Percentiles rank a stretch among this genome's conserved stretches.
Conservation (phyloP, 2,329 filamentous ascomycete species). For the Polychaeton citri region DNA sequence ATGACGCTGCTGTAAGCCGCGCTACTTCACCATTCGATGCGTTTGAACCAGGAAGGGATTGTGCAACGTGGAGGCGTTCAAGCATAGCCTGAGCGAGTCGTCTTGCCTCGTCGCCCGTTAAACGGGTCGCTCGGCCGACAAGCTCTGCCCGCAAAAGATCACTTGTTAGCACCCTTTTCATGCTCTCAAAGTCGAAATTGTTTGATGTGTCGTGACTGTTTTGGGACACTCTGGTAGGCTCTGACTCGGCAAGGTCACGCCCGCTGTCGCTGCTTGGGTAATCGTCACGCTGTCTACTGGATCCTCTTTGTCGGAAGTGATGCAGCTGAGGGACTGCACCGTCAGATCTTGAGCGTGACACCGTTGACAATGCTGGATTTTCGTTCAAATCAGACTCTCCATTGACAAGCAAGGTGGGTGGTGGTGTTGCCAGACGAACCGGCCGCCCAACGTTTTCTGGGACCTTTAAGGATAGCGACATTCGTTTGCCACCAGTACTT, state of each 20-base stretch:
- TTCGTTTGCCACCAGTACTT: slow-evolving; percentile 31
- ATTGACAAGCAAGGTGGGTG: slow-evolving; percentile 41
- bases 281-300: background rate
- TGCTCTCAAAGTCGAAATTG: slow-evolving; percentile 24
- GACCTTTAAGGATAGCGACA: slow-evolving; percentile 44
- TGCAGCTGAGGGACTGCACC: background rate
- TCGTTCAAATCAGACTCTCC: slow-evolving; percentile 26
- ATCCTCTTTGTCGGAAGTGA: background rate
- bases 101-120: slow-evolving; percentile 34
- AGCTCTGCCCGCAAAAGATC: slow-evolving; percentile 35
- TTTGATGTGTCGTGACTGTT: background rate
- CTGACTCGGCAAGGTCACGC: background rate
- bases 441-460: slow-evolving; percentile 47
- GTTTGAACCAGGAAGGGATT: slow-evolving; percentile 16
- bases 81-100: slow-evolving; percentile 32
- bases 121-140: slow-evolving; percentile 22
- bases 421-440: slow-evolving; percentile 49
- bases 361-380: slow-evolving; percentile 9
- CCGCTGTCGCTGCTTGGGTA: slow-evolving; percentile 1
- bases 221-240: background rate
- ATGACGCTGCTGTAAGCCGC: slow-evolving; percentile 28
- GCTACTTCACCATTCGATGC: slow-evolving; percentile 14
- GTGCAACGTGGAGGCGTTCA: slow-evolving; percentile 20
- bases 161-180: slow-evolving; percentile 32
- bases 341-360: slow-evolving; percentile 1